Evolutionary conservation across 495 filamentous ascomycete species (phyloP), one percentile per base, ranked within the genome.

Genomic region (Astrocystis sublimbata): DNA sequence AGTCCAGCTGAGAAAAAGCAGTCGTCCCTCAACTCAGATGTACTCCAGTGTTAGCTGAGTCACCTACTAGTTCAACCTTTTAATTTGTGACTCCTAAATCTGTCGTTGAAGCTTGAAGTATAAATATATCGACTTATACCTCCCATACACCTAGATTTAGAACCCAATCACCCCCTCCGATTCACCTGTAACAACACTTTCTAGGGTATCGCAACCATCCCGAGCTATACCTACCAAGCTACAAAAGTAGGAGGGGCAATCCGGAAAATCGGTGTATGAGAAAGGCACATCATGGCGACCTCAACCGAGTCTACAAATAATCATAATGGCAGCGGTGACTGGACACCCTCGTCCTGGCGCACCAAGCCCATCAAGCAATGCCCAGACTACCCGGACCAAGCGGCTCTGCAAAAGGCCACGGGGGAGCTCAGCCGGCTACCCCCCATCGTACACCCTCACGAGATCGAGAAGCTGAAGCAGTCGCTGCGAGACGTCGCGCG

Each of bases 281-380:
- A 1, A 40, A 4, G 12, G 35, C 36, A n/a, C 47, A 53, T 31
- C 24, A 60, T 52, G 47, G 28, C 58, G 36, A 12, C 46, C 47
- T 60, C 46, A 15, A n/a, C 33, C 12, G 35, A 51, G n/a, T 12
- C 28, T 8, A 33, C 58, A 52, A 61, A 45, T 19, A 21, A 38
- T 19, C 17, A 36, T 19, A 43, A 40, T 0, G 23, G 40, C 31
- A 46, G 19, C 28, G 49, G 51, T 17, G 60, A 63, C 61, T 88
- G 85, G 85, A 76, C 78, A 8, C 84, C 84, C 19, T 79, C 81
- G 78, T 92, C 94, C 33, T 98, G 94, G 94, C 84, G 85, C 43
- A 83, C 86, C 13, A 96, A 96, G 70, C 92, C 94, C 9, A 93
- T 96, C 76, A 92, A 93, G 71, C 94, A 98, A 76, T 86, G 86